These are phyloP conservation scores for Fraxinus excelsior DNA, from an alignment of 257 asterid species.

Conservation along the genomic window DNA sequence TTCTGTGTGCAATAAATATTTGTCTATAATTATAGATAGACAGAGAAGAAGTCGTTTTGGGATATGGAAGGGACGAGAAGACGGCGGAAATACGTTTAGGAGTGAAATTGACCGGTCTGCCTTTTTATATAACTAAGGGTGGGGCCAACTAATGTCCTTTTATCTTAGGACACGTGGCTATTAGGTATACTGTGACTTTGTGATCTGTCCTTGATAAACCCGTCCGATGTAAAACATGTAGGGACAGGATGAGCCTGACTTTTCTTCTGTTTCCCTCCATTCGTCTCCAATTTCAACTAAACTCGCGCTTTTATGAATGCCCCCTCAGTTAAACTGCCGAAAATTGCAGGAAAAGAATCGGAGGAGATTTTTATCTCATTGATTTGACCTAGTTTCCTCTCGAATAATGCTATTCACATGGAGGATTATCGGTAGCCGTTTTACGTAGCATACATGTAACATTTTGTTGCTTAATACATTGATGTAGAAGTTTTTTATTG, in stretches of 20 bases:
- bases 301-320: neutral
- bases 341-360: no score
- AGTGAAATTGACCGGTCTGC: constrained; percentile 23
- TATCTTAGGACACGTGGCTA: constrained; percentile 40
- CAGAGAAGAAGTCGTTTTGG: constrained; percentile 24
- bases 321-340: no score
- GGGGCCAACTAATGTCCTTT: constrained; percentile 43
- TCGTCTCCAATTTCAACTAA: neutral
- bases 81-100: constrained; percentile 32
- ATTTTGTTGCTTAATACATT: no score
- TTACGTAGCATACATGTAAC: no score
- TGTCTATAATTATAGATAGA: neutral
- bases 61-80: constrained; percentile 49
- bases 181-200: constrained; percentile 10
- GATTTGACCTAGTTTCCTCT: no score
- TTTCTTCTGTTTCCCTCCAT: constrained; percentile 13
- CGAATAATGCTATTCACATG: no score
- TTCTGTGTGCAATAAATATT: no score
- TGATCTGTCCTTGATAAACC: neutral
- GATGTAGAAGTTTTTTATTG: no score
- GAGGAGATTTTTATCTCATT: no score
- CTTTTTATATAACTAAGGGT: constrained; percentile 34
- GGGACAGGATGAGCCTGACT: neutral
- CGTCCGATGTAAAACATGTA: neutral
- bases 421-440: no score